Evolutionary conservation across 805 yeast species (phyloP), one percentile per base, ranked within the genome.

Genomic region (Naumovozyma castellii): DNA sequence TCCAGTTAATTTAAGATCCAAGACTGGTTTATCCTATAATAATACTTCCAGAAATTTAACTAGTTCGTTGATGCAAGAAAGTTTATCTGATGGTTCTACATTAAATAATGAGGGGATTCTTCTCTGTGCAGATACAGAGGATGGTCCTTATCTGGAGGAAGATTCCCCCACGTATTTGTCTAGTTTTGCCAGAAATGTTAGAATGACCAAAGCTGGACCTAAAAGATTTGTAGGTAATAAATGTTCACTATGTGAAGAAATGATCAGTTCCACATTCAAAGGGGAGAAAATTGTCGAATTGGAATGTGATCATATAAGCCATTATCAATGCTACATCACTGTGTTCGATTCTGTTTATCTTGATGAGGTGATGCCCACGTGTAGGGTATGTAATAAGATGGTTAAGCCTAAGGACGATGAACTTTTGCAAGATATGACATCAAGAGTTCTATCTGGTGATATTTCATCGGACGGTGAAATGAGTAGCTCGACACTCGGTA

Each of bases 191-290:
- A 43, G 43, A 31, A 53, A 44, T 31, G 39, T 46, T 3, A 15
- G 34, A 33, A 49, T 34, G 18, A 40, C 41, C 3, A 44, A 16
- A 13, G 20, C 45, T 4, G 54, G 52, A 18, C 48, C 53, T 12
- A 57, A 55, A 40, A 53, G 52, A 20, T 57, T 45, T 35, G 32
- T 51, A 3, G 54, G 58, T 17, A 58, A 54, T 27, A 37, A 25
- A 3, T 73, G 78, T 46, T 61, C 66, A 12, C 58, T 71, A 31
- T 73, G 78, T 50, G 61, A 62, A 12, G 76, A 72, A 42, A 55
- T 64, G 3, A 48, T 73, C 30, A 53, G 59, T 2, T 57, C 56
- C 34, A 55, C 61, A 12, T 60, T 72, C 29, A 49, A 51, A 6
- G 73, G 72, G 10, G 78, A 73, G 53, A 64, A 59, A 27, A 44